Evolutionary conservation across 2,329 filamentous ascomycete genomes (phyloP), one percentile per base, ranked within the genome.

Genomic region (Paraconiothyrium brasiliense): DNA sequence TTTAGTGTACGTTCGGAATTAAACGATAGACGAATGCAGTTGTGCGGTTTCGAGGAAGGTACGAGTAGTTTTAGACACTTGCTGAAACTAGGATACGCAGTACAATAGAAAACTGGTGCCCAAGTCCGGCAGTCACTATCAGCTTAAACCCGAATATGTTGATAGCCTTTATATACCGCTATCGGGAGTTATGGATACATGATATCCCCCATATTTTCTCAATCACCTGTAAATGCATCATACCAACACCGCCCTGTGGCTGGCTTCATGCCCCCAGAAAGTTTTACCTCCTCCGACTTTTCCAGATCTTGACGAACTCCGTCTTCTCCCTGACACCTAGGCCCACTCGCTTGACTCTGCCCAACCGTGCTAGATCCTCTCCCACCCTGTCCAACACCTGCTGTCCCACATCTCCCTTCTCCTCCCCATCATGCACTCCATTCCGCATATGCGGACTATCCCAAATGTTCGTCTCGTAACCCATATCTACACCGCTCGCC

Each of bases 321-420:
- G 84, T 82, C 83, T 99, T 99, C 63, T 98, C 93, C 70, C 85
- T 83, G 58, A 97, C 84, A 0, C 92, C 93, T 67, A 99, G 78
- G 0, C 92, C 93, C 1, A 99, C 93, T 59, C 94, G 86, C 83
- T 96, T 97, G 43, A 95, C 94, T 63, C 95, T 84, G 1, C 94
- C 92, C 57, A 99, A 79, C 57, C 94, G 83, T n/a, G 95, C 93
- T 59, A 99, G 82, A 11, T 93, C 89, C 70, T 98, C 95, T 1
- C 88, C 92, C 16, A 99, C 87, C 39, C 87, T 86, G 72, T 97
- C 92, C 47, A 98, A 80, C 13, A 94, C 82, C 43, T 84, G 84
- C 73, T 88, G 86, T 76, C 97, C 92, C 8, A 76, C 74, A 0
- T 76, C 13, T 75, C 70, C 14, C 60, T 10, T 62, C 65, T 44